Base-by-base conservation (phyloP, 2,329 filamentous ascomycete species). In the Trichoderma breve region DNA sequence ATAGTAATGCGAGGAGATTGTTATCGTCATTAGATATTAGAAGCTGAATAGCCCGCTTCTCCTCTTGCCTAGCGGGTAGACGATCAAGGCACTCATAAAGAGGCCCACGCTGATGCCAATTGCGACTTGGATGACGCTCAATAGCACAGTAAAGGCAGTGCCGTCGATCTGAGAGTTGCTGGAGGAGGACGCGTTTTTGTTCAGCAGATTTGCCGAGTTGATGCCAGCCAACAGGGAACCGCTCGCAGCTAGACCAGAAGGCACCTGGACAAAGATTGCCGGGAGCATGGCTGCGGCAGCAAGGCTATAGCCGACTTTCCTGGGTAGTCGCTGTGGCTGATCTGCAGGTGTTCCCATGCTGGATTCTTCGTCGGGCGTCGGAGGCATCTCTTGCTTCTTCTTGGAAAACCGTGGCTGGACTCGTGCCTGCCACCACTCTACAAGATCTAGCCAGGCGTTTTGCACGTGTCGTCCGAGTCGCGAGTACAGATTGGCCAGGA, bases 281-380 rank as follows among this genome's bases (percentile, higher is more conserved):
- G 94, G 94, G 11, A 97, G 83, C 86, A 97, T 93, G 1, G 93
- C 92, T 0, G 93, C 93, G 0, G 94, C 94, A 0, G 94, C 94
- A 3, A 97, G 88, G 1, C 92, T 92, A 79, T 95, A 94, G 14
- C 91, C 90, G 6, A 89, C 82, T 7, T 84, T 81, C 7, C 85
- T 80, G n/a, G 81, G 77, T 74, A 81, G 77, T 72, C 78, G 60
- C 64, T 74, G 75, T 21, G 76, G 72, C 53, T 76, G 77, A 63
- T 78, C 72, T 28, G 76, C 60, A n/a, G 71, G 36, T 0, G 76
- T 74, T 1, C 43, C 74, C 0, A 79, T 76, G 4, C 77, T 76
- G 2, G 81, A 79, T 30, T 83, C 81, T 18, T 79, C 76, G 36
- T 83, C 81, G 1, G 75, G 73, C 32, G 77, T 61, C 0, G 80